Evolutionary conservation across 1,284 basidiomycete genomes (phyloP).

Genomic region (Ceratorhiza oryzae-sativae): DNA sequence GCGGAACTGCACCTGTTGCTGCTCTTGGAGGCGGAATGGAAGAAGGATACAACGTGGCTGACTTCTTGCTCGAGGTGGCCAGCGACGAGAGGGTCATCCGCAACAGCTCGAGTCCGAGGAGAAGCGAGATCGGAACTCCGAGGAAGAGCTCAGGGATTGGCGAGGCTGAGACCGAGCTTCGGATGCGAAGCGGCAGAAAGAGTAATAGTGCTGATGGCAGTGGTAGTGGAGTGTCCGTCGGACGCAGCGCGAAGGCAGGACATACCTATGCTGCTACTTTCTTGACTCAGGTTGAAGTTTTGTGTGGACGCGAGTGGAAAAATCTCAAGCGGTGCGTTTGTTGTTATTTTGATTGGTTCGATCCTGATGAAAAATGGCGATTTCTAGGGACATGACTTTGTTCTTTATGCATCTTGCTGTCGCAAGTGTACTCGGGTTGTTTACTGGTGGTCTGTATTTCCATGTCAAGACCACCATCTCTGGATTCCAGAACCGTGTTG

Average conservation of each 20-base stretch:
- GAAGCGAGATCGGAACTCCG: neutral
- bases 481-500: slow-evolving; percentile 91
- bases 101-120: neutral
- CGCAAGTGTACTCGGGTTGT: slow-evolving; percentile 76
- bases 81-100: slow-evolving; percentile 54
- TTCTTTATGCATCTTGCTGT: slow-evolving; percentile 79
- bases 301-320: slow-evolving; percentile 83
- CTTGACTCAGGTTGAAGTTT: slow-evolving; percentile 83
- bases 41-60: slow-evolving; percentile 86
- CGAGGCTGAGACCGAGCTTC: neutral
- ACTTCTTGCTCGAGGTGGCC: slow-evolving; percentile 86
- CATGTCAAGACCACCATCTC: slow-evolving; percentile 69
- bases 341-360: neutral
- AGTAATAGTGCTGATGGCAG: neutral
- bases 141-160: neutral
- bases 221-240: neutral
- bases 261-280: slow-evolving; percentile 69
- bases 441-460: slow-evolving; percentile 61
- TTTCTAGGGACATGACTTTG: slow-evolving; percentile 74
- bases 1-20: slow-evolving; percentile 67
- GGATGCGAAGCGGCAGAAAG: neutral
- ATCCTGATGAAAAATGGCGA: neutral
- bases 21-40: slow-evolving; percentile 62
- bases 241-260: slow-evolving; percentile 37
- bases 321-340: slow-evolving; percentile 67